Conservation (phyloP, 1,284 basidiomycete genomes). For the Earliella scabrosa region DNA sequence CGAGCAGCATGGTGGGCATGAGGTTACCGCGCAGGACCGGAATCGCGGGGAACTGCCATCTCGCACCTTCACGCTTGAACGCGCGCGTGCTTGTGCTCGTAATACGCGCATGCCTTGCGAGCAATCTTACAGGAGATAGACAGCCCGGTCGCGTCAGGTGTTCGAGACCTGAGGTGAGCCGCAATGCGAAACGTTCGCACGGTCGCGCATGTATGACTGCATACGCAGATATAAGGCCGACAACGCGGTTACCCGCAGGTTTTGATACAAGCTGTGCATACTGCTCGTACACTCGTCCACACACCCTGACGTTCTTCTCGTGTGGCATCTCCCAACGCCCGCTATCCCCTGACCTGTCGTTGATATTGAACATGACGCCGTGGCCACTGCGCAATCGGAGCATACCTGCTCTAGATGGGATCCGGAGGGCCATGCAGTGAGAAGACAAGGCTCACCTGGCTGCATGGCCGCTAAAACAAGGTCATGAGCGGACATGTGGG, state of each 20-base stretch:
- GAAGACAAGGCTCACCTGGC: slow-evolving; percentile 13
- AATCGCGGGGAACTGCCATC: slow-evolving; percentile 23
- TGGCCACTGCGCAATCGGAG: slow-evolving; percentile 22
- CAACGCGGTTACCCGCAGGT: slow-evolving; percentile 20
- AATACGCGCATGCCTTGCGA: slow-evolving; percentile 9
- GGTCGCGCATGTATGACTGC: slow-evolving; percentile 12
- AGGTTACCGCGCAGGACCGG: slow-evolving; percentile 30
- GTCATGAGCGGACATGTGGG: slow-evolving; percentile 16
- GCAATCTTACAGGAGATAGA: slow-evolving; percentile 13
- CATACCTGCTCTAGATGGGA: slow-evolving; percentile 10
- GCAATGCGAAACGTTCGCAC: slow-evolving; percentile 12
- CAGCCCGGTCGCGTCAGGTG: slow-evolving; percentile 17
- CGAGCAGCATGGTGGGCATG: slow-evolving; percentile 31
- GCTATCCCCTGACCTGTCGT: slow-evolving; percentile 13
- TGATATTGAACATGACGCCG: slow-evolving; percentile 8
- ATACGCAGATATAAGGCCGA: slow-evolving; percentile 6
- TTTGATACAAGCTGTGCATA: slow-evolving; percentile 15
- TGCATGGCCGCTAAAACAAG: slow-evolving; percentile 7
- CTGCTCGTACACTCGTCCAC: slow-evolving; percentile 9
- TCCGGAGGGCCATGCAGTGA: neutral
- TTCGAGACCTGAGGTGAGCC: slow-evolving; percentile 8
- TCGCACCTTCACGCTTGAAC: slow-evolving; percentile 10
- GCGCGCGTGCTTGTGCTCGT: slow-evolving; percentile 13
- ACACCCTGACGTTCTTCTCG: slow-evolving; percentile 9
- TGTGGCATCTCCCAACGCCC: slow-evolving; percentile 9